Percentiles rank a stretch among this genome's conserved stretches.
Evolutionary conservation across 257 asterid species (phyloP).

Genomic region (Leonotis leonurus): DNA sequence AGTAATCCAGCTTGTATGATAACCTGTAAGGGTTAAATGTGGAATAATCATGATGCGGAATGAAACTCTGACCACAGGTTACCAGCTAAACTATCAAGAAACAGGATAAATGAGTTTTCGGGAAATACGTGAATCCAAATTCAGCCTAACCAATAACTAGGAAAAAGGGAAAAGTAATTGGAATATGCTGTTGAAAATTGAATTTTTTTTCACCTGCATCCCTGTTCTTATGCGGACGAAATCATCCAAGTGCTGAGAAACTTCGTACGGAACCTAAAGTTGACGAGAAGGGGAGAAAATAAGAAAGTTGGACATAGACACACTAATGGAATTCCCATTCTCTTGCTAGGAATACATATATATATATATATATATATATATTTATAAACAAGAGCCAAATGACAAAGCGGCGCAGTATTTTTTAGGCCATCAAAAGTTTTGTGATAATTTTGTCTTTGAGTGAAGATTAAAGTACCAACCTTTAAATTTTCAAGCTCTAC

Average conservation of each 20-base stretch:
- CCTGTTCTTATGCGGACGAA: constrained; percentile 74
- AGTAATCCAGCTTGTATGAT: constrained; percentile 86
- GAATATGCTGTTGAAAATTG: background rate
- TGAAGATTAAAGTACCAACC: constrained; percentile 32
- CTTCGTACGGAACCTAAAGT: constrained; percentile 68
- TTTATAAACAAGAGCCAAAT: background rate
- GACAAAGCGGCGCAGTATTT: background rate
- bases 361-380: background rate
- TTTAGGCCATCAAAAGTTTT: background rate
- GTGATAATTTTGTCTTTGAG: background rate
- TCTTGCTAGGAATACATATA: background rate
- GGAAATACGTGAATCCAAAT: too few relatives aligned
- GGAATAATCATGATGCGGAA: constrained; percentile 12
- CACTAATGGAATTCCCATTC: background rate
- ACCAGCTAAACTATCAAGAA: constrained; percentile 10
- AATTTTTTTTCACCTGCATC: constrained; percentile 57
- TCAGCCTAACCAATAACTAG: background rate
- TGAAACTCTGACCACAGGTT: background rate
- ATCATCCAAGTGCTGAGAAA: constrained; percentile 73
- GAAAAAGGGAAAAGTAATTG: background rate
- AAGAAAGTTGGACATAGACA: constrained; percentile 7
- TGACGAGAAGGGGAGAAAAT: constrained; percentile 11
- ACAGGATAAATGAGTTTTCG: too few relatives aligned
- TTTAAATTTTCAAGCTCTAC: constrained; percentile 49
- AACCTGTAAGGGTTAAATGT: constrained; percentile 34